A percentile compares a stretch with the other conserved stretches of the same genome.
phyloP scores from a whole-genome alignment of 1,284 basidiomycete genomes.

The Apiotrichum montevideense region DNA sequence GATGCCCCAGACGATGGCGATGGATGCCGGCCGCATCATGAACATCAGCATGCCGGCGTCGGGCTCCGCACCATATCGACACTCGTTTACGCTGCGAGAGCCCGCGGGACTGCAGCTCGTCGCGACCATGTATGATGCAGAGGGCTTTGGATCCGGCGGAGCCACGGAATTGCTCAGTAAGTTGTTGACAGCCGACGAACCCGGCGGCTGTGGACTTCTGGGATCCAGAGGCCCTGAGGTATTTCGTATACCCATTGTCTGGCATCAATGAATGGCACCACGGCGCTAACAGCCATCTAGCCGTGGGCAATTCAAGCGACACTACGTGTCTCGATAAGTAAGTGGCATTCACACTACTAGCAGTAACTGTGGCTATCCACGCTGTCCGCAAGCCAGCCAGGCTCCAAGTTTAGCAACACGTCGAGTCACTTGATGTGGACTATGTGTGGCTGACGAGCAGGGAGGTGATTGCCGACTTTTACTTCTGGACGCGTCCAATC shows the following conservation, averaged over 20 bases:
- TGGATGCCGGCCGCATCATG: slow-evolving; percentile 23
- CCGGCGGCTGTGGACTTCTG: too few species aligned
- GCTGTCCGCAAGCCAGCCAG: too few species aligned
- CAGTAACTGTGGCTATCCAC: too few species aligned
- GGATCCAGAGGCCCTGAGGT: too few species aligned
- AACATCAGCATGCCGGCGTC: slow-evolving; percentile 35
- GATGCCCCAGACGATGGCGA: slow-evolving; percentile 22
- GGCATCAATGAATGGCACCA: too few species aligned
- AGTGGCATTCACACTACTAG: not conserved
- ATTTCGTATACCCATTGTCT: too few species aligned
- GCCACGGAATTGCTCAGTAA: slow-evolving; percentile 34
- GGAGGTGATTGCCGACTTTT: slow-evolving; percentile 23
- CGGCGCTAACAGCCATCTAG: slow-evolving; percentile 7
- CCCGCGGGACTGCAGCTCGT: slow-evolving; percentile 34
- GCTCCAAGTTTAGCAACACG: too few species aligned
- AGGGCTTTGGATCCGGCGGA: slow-evolving; percentile 36
- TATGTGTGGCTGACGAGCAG: not conserved
- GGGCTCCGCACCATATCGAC: slow-evolving; percentile 13
- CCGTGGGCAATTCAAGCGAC: slow-evolving; percentile 31
- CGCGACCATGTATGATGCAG: slow-evolving; percentile 34
- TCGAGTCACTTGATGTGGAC: too few species aligned
- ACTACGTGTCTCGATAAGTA: slow-evolving; percentile 26
- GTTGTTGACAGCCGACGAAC: slow-evolving; percentile 10
- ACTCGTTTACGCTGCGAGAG: slow-evolving; percentile 29
- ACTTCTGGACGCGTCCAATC: slow-evolving; percentile 29